Conservation (phyloP, 2,329 filamentous ascomycete species). For the Camptophora hylomeconis region DNA sequence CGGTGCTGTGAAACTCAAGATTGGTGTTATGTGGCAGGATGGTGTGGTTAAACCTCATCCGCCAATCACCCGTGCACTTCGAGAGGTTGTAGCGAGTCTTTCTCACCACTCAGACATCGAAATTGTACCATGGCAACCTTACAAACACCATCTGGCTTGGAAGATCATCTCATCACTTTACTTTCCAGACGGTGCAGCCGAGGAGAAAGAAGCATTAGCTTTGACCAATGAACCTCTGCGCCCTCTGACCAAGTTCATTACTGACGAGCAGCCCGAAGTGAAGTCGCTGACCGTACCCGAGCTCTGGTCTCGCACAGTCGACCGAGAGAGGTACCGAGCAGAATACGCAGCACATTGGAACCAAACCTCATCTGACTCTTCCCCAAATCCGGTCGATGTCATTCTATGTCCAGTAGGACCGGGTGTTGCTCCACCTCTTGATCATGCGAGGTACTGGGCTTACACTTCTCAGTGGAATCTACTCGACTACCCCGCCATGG, state of each 20-base stretch:
- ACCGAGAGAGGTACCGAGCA: constrained; percentile 32
- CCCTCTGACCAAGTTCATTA: constrained; percentile 46
- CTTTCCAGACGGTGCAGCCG: constrained; percentile 47
- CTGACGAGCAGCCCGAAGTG: constrained; percentile 40
- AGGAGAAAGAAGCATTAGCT: constrained; percentile 37
- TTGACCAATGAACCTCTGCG: constrained; percentile 44
- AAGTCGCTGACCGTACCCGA: constrained; percentile 30
- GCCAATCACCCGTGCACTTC: constrained; percentile 41
- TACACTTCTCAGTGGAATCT: constrained; percentile 59
- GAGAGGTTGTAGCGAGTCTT: constrained; percentile 32
- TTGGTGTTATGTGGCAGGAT: constrained; percentile 54
- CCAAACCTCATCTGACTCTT: constrained; percentile 28
- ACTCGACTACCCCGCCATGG: constrained; percentile 50
- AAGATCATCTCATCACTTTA: constrained; percentile 35
- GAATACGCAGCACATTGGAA: constrained; percentile 36
- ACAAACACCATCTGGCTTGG: constrained; percentile 38
- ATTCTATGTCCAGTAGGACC: constrained; percentile 34
- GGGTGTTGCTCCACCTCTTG: constrained; percentile 30
- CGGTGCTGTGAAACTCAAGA: constrained; percentile 28
- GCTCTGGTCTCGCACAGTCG: constrained; percentile 19
- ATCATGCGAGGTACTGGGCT: constrained; percentile 46
- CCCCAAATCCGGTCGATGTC: constrained; percentile 39
- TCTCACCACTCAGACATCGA: constrained; percentile 35
- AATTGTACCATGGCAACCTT: constrained; percentile 38
- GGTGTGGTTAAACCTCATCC: constrained; percentile 53